Evolutionary conservation across 257 asterid species (phyloP).

Genomic region (Solanum medicagineum): DNA sequence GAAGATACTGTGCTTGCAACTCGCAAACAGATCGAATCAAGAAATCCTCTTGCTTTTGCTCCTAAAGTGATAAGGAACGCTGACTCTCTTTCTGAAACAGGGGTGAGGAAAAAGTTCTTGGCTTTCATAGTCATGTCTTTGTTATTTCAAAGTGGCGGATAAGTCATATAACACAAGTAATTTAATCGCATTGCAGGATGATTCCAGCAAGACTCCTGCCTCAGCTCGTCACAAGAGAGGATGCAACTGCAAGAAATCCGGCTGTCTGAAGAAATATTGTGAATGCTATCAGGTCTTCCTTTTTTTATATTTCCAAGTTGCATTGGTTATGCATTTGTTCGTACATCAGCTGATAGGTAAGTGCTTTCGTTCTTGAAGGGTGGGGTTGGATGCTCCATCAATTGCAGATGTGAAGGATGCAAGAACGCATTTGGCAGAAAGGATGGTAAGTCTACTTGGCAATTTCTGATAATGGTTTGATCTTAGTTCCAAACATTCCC

Average conservation of each 20-base stretch:
- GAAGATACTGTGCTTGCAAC: conserved; percentile 93
- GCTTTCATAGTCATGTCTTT: background rate
- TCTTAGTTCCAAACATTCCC: background rate
- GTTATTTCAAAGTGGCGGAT: background rate
- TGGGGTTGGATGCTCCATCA: conserved; percentile 91
- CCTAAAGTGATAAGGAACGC: conserved; percentile 74
- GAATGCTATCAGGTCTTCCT: conserved; percentile 93
- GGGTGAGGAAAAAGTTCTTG: conserved; percentile 25
- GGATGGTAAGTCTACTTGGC: conserved; percentile 44
- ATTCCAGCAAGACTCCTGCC: conserved; percentile 85
- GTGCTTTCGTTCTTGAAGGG: conserved; percentile 32
- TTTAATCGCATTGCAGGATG: conserved; percentile 32
- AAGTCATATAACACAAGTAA: background rate
- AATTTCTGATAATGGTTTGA: background rate
- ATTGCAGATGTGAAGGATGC: conserved; percentile 96
- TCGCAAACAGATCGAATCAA: conserved; percentile 88
- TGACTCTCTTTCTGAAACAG: conserved; percentile 39
- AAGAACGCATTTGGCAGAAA: conserved; percentile 83
- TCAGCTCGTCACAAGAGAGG: conserved; percentile 98
- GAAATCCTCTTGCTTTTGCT: conserved; percentile 98
- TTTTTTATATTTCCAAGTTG: background rate
- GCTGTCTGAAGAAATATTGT: conserved; percentile 90
- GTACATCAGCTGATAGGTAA: conserved; percentile 16
- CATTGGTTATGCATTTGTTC: background rate
- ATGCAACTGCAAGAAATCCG: conserved; percentile 97